phyloP scores from a whole-genome alignment of 495 filamentous ascomycete species.

The Penicillium waksmanii region DNA sequence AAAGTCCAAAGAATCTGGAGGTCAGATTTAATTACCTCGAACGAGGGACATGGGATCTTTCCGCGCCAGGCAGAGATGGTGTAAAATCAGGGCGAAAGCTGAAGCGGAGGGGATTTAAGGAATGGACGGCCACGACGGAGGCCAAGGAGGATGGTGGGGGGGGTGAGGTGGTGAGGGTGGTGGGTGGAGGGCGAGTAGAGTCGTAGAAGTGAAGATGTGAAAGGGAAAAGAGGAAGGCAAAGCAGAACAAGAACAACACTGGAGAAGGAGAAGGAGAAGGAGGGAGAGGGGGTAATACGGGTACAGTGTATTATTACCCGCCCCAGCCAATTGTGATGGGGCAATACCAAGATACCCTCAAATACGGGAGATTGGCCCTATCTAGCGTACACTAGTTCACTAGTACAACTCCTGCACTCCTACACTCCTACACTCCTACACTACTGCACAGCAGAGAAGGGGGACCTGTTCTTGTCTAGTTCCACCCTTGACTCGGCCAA shows the following conservation, averaged over 20 bases:
- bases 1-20: slow-evolving; percentile 50
- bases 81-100: slow-evolving; percentile 13
- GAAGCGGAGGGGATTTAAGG: slow-evolving; percentile 30
- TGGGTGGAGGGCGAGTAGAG: slow-evolving; percentile 19
- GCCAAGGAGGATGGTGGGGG: slow-evolving; percentile 29
- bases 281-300: background rate
- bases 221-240: slow-evolving; percentile 32
- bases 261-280: slow-evolving; percentile 25
- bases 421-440: too few relatives aligned
- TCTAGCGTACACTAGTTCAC: too few relatives aligned
- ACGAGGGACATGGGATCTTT: slow-evolving; percentile 41
- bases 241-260: slow-evolving; percentile 25
- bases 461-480: too few relatives aligned
- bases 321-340: slow-evolving; percentile 7
- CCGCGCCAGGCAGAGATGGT: slow-evolving; percentile 36
- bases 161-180: slow-evolving; percentile 3
- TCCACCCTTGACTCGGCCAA: slow-evolving; percentile 18
- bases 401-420: too few relatives aligned
- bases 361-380: too few relatives aligned
- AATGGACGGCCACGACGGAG: slow-evolving; percentile 53
- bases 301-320: background rate
- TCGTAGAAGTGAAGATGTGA: slow-evolving; percentile 30
- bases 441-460: too few relatives aligned
- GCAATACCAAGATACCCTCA: background rate
- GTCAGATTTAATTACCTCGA: slow-evolving; percentile 37